Conservation (phyloP, 495 filamentous ascomycete genomes). For the Penicillium goetzii region DNA sequence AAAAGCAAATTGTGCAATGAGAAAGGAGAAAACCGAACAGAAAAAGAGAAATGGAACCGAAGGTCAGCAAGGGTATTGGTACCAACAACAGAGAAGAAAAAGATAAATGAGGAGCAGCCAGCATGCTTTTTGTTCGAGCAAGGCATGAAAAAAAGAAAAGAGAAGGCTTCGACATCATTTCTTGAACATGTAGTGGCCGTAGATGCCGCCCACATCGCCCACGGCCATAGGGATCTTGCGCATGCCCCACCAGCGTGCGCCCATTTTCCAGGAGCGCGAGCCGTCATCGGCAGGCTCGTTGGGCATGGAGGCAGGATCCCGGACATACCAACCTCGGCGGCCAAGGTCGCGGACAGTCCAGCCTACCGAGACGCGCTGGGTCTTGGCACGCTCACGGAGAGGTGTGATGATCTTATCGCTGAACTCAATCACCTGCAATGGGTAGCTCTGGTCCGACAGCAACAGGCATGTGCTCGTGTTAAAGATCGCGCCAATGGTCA, state of each 20-base stretch:
- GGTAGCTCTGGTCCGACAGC: conserved; percentile 63
- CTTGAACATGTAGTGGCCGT: conserved; percentile 86
- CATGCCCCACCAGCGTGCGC: conserved; percentile 86
- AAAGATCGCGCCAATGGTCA: conserved; percentile 67
- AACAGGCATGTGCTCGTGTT: conserved; percentile 58
- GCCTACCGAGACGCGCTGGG: conserved; percentile 54
- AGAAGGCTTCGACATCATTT: conserved; percentile 46
- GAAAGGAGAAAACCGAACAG: conserved; percentile 1
- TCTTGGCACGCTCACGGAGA: conserved; percentile 56
- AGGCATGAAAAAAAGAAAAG: conserved; percentile 21
- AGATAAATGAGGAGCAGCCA: conserved; percentile 18
- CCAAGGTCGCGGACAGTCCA: conserved; percentile 74
- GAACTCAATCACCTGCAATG: conserved; percentile 80
- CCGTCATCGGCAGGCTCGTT: conserved; percentile 49
- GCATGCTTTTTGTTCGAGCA: conserved; percentile 24
- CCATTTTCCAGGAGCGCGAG: conserved; percentile 80
- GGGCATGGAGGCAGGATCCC: conserved; percentile 49
- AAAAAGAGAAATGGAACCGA: not conserved
- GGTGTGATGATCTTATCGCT: conserved; percentile 69
- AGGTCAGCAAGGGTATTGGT: conserved; percentile 33
- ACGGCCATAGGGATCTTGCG: conserved; percentile 79
- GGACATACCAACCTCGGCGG: conserved; percentile 71
- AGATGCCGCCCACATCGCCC: conserved; percentile 82
- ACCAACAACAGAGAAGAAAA: conserved; percentile 18
- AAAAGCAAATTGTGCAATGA: conserved; percentile 8